phyloP scores from a whole-genome alignment of 345 rosid species.

The Pistacia atlantica region DNA sequence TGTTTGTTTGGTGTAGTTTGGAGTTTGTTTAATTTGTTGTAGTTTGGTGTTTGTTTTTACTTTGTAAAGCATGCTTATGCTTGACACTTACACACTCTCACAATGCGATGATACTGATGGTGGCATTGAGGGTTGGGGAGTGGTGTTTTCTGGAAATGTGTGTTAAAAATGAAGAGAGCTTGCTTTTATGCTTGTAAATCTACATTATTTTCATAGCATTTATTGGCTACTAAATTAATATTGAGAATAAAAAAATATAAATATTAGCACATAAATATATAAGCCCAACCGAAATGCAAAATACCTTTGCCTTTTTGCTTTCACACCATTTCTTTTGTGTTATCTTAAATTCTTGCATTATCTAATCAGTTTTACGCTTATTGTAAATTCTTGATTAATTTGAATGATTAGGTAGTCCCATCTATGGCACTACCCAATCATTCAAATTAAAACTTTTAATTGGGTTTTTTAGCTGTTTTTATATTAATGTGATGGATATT shows the following conservation, averaged over 20 bases:
- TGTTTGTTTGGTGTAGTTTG: no score
- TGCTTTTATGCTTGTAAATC: background rate
- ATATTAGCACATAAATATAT: background rate
- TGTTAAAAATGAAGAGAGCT: background rate
- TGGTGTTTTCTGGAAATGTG: background rate
- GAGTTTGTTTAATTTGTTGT: background rate
- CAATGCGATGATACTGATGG: no score
- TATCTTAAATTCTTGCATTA: no score
- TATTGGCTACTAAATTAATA: background rate
- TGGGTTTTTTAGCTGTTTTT: no score
- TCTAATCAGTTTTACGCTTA: slow-evolving; percentile 31
- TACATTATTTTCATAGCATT: background rate
- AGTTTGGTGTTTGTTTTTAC: background rate
- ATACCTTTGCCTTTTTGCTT: no score
- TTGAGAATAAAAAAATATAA: slow-evolving; percentile 20
- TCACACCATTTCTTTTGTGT: no score
- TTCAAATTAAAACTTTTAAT: no score
- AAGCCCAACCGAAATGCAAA: background rate
- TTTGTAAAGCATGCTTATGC: background rate
- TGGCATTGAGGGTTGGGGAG: background rate
- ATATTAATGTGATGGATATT: no score
- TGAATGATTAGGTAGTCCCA: background rate
- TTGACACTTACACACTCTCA: background rate
- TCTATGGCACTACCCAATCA: no score
- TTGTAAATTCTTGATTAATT: background rate